Evolutionary conservation across 2,329 filamentous ascomycete species (phyloP), one percentile per base, ranked within the genome.

Genomic region (Sporothrix phasma): DNA sequence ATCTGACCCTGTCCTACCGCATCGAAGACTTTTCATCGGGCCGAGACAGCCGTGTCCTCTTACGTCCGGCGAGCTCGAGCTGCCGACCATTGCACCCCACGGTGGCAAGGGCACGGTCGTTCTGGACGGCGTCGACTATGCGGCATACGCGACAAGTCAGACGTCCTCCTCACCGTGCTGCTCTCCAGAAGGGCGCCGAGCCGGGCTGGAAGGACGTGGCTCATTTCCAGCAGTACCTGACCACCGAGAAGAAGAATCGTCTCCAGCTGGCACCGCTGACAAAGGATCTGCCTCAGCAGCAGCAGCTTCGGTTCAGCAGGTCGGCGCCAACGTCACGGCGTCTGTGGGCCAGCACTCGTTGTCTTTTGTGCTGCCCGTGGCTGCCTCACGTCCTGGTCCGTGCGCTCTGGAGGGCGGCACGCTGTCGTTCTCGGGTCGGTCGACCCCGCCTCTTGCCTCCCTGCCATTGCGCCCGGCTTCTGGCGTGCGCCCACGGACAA

Each of bases 401-500:
- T 73, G 19, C 70, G 73, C 71, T 81, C 11, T 72, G 29, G 43
- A 5, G 26, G 11, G n/a, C 3, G 17, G 10, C 17, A 24, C 8
- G 17, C 53, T 10, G 37, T 41, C 6, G 6, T 64, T 8, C 41
- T 64, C 5, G 59, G 43, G 19, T 76, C 68, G 1, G 15, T 13
- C 34, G 11, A 37, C 15, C 13, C 4, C 2, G 3, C 34, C 5
- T 29, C 37, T 0, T 10, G 22, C 0, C 37, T 72, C 7, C 72
- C 73, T 3, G 78, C 76, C 24, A 71, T 79, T 17, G 69, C 72
- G 8, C 77, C 82, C 1, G 76, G 77, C 5, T 83, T 88, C 73
- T 88, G 84, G 80, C 83, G 86, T 4, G 82, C 86, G 0, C 79
- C 81, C 15, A 88, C 85, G 0, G 84, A 89, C 72, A 89, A 89